Evolutionary conservation across 139 green algal genomes (phyloP).

Genomic region (Pseudopediastrum boryanum): DNA sequence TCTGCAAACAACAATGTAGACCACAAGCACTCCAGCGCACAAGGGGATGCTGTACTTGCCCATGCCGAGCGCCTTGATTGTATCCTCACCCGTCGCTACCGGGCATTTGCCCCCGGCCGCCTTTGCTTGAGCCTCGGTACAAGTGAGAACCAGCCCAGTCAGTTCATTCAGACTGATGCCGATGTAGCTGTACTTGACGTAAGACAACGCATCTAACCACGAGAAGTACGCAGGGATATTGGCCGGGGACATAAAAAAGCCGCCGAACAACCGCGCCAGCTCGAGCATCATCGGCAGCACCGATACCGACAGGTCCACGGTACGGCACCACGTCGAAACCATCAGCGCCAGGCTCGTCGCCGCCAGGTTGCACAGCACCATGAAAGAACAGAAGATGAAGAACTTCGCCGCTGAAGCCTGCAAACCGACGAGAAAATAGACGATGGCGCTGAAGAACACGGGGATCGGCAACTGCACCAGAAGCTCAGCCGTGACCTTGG

Average conservation of each 20-base stretch:
- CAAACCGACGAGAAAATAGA: slow-evolving; percentile 64
- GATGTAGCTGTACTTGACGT: slow-evolving; percentile 51
- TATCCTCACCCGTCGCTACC: slow-evolving; percentile 45
- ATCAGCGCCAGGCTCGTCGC: slow-evolving; percentile 6
- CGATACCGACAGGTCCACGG: not conserved
- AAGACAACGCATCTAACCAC: slow-evolving; percentile 50
- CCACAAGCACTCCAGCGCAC: slow-evolving; percentile 50
- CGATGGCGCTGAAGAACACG: slow-evolving; percentile 53
- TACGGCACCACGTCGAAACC: slow-evolving; percentile 9
- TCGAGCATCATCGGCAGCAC: slow-evolving; percentile 46
- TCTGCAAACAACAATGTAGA: slow-evolving; percentile 44
- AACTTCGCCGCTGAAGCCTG: slow-evolving; percentile 53
- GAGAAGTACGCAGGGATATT: slow-evolving; percentile 51
- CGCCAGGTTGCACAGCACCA: slow-evolving; percentile 56
- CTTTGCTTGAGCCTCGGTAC: slow-evolving; percentile 37
- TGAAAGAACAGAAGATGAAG: slow-evolving; percentile 56
- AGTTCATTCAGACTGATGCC: slow-evolving; percentile 62
- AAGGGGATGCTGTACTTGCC: slow-evolving; percentile 44
- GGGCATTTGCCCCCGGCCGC: slow-evolving; percentile 27
- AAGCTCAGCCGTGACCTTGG: slow-evolving; percentile 54
- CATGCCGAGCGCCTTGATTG: slow-evolving; percentile 51
- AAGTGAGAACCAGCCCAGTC: slow-evolving; percentile 48
- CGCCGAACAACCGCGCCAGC: slow-evolving; percentile 37
- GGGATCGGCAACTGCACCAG: slow-evolving; percentile 49
- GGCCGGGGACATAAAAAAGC: slow-evolving; percentile 53